These are phyloP conservation scores for Fusarium duplospermum DNA, from an alignment of 2,329 filamentous ascomycete genomes.

Conservation along the genomic window DNA sequence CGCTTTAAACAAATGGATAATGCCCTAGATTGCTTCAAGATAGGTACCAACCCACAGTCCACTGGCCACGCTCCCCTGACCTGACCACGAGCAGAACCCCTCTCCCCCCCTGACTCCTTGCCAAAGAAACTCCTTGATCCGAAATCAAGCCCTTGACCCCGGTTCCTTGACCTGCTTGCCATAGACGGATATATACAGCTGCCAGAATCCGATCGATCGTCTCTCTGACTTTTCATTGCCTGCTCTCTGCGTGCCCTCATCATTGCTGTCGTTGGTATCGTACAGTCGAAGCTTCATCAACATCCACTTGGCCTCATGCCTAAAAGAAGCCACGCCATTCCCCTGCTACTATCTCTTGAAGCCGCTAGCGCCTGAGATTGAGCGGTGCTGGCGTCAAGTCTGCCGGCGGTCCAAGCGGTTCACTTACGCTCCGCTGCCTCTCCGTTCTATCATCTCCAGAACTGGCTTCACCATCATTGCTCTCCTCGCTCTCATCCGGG, in stretches of 20 bases:
- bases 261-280: conserved; percentile 34
- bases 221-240: not conserved
- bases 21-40: conserved; percentile 8
- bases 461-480: conserved; percentile 58
- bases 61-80: conserved; percentile 6
- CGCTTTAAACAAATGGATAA: not conserved
- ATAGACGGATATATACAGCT: conserved; percentile 28
- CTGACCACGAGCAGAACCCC: not conserved
- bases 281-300: conserved; percentile 28
- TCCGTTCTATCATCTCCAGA: conserved; percentile 67
- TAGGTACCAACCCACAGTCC: conserved; percentile 9
- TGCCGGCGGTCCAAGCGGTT: conserved; percentile 52
- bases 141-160: conserved; percentile 14
- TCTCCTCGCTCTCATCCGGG: conserved; percentile 50
- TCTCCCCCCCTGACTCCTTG: conserved; percentile 11
- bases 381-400: conserved; percentile 51
- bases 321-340: not conserved
- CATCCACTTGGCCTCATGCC: not conserved
- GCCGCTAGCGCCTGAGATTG: conserved; percentile 44
- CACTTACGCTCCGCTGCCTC: conserved; percentile 66
- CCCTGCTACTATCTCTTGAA: not conserved
- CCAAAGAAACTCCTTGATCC: conserved; percentile 31
- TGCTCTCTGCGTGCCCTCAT: conserved; percentile 16
- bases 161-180: conserved; percentile 8
- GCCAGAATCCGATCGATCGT: conserved; percentile 2